A percentile compares a stretch with the other conserved stretches of the same genome.
Conservation (phyloP, 768 basidiomycete species). For the Leccinum aurantiacum region DNA sequence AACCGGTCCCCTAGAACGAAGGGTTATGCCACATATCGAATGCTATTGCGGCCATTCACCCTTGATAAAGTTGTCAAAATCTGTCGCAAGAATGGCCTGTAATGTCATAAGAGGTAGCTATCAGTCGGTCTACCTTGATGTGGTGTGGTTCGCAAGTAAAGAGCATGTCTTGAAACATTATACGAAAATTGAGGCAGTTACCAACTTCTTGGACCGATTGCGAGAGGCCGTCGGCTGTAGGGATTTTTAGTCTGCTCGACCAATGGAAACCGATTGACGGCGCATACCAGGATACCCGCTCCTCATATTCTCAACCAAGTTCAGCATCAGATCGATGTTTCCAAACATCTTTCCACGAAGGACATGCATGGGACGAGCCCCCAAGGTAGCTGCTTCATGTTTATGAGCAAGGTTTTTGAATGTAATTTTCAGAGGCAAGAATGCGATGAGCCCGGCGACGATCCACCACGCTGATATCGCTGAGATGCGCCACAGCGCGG, state of each 20-base stretch:
- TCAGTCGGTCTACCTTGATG: slow-evolving; percentile 39
- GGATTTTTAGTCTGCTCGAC: not conserved
- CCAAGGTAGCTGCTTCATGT: slow-evolving; percentile 42
- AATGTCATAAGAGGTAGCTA: not conserved
- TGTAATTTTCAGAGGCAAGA: slow-evolving; percentile 35
- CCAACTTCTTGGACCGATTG: slow-evolving; percentile 38
- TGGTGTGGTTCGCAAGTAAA: slow-evolving; percentile 54
- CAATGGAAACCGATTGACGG: not conserved
- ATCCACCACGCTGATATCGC: slow-evolving; percentile 41
- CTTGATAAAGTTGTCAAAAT: slow-evolving; percentile 61
- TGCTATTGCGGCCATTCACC: slow-evolving; percentile 31
- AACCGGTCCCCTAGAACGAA: slow-evolving; percentile 35
- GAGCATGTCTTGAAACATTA: slow-evolving; percentile 46
- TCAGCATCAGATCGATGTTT: slow-evolving; percentile 44
- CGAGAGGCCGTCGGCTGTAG: slow-evolving; percentile 43
- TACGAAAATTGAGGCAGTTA: slow-evolving; percentile 44
- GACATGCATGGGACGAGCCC: slow-evolving; percentile 45
- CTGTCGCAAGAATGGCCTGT: slow-evolving; percentile 49
- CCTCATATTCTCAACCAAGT: slow-evolving; percentile 36
- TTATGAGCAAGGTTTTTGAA: slow-evolving; percentile 31
- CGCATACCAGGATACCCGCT: slow-evolving; percentile 51
- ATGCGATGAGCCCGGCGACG: slow-evolving; percentile 29
- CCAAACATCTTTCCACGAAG: slow-evolving; percentile 41
- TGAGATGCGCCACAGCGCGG: slow-evolving; percentile 4
- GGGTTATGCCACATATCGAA: not conserved